phyloP scores from a whole-genome alignment of 768 basidiomycete genomes.

The Tubosaeta sp. region DNA sequence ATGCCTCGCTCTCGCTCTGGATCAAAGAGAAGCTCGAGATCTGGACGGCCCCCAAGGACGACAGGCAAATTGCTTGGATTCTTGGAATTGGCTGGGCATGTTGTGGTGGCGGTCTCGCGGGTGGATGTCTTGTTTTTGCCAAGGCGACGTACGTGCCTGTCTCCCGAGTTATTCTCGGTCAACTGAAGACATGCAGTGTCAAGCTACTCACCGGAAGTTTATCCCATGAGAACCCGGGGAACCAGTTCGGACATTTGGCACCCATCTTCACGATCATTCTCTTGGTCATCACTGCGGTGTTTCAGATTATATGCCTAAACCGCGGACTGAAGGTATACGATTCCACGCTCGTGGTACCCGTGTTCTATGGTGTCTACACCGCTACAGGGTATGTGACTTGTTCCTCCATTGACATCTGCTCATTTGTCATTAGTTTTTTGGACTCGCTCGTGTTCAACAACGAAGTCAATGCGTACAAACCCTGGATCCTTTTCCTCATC shows the following conservation, averaged over 20 bases:
- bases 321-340: conserved; percentile 88
- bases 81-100: conserved; percentile 94
- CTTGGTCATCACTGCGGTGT: conserved; percentile 67
- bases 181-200: conserved; percentile 45
- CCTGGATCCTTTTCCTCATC: conserved; percentile 87
- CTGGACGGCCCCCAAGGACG: conserved; percentile 77
- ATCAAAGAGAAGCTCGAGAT: conserved; percentile 61
- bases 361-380: conserved; percentile 93
- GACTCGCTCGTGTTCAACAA: conserved; percentile 78
- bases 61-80: conserved; percentile 84
- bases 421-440: conserved; percentile 42
- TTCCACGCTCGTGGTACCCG: conserved; percentile 86
- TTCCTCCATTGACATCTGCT: not conserved
- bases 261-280: conserved; percentile 70
- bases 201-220: conserved; percentile 73
- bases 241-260: conserved; percentile 79
- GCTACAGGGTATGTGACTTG: conserved; percentile 61
- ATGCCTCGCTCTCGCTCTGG: conserved; percentile 47
- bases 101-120: conserved; percentile 86
- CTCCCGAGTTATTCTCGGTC: not conserved
- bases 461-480: conserved; percentile 77
- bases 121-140: conserved; percentile 84
- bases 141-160: conserved; percentile 34
- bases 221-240: conserved; percentile 78
- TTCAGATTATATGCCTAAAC: conserved; percentile 91